Percentiles rank a stretch among this genome's conserved stretches.
Conservation (phyloP, 208 protist species). For the Crithidia mellificae region DNA sequence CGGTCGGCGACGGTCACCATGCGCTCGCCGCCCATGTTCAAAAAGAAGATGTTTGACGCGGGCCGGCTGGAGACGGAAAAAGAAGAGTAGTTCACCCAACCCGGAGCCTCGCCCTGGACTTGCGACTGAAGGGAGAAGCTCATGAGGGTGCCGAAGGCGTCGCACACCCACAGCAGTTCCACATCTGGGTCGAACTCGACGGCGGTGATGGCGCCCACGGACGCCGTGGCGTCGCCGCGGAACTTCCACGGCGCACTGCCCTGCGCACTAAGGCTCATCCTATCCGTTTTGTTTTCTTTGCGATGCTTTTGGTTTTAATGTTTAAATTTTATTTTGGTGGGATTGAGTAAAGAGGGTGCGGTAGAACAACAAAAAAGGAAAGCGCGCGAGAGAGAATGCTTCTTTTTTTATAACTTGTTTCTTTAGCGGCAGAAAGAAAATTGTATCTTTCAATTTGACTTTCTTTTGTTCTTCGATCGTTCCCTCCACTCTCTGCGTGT, state of each 20-base stretch:
- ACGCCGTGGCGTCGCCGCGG: constrained; percentile 61
- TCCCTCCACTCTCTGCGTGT: no score
- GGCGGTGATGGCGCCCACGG: constrained; percentile 69
- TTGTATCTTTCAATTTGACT: neutral
- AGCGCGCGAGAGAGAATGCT: no score
- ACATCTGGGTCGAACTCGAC: constrained; percentile 87
- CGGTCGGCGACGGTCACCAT: constrained; percentile 82
- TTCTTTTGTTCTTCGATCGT: neutral
- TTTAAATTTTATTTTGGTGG: no score
- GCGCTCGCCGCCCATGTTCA: constrained; percentile 55
- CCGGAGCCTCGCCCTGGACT: constrained; percentile 55
- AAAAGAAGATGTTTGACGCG: constrained; percentile 69
- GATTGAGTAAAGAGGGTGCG: no score
- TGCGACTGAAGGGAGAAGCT: constrained; percentile 75
- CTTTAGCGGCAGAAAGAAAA: neutral
- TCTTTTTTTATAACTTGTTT: no score
- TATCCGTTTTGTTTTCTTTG: neutral
- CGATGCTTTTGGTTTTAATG: no score
- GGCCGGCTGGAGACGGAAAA: constrained; percentile 72
- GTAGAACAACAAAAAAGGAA: no score
- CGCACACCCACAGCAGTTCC: constrained; percentile 86
- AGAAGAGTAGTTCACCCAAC: constrained; percentile 78
- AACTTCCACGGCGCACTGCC: constrained; percentile 68
- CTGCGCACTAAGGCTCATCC: constrained; percentile 30
- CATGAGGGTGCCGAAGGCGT: constrained; percentile 79